These are phyloP conservation scores for Fusarium redolens DNA, from an alignment of 2,329 filamentous ascomycete species.

Conservation along the genomic window DNA sequence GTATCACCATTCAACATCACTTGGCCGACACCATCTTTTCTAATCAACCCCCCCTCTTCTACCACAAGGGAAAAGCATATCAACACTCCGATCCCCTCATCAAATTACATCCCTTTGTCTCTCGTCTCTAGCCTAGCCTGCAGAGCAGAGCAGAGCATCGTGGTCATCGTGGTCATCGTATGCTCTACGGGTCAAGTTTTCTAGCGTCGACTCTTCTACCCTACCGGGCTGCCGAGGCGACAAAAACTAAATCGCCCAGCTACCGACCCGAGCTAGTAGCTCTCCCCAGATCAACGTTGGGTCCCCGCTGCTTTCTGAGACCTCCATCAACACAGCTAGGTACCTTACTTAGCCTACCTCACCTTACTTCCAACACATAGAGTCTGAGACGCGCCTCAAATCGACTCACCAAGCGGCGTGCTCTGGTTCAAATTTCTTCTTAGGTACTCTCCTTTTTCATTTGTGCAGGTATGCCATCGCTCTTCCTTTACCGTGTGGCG, in stretches of 20 bases:
- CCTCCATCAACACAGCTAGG: slow-evolving; percentile 10
- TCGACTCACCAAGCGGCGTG: slow-evolving; percentile 9
- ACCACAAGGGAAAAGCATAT: slow-evolving; percentile 39
- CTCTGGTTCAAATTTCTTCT: slow-evolving; percentile 1
- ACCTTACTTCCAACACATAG: slow-evolving; percentile 4
- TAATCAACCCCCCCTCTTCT: slow-evolving; percentile 16
- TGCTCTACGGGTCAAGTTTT: slow-evolving; percentile 30
- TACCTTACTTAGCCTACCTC: neutral
- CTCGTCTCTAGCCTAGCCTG: slow-evolving; percentile 1
- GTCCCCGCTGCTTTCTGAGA: slow-evolving; percentile 28
- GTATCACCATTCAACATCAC: slow-evolving; percentile 24
- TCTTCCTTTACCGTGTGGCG: neutral
- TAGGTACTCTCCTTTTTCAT: neutral
- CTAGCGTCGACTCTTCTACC: slow-evolving; percentile 33
- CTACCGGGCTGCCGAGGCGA: slow-evolving; percentile 34
- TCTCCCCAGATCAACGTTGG: slow-evolving; percentile 42
- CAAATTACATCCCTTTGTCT: slow-evolving; percentile 4
- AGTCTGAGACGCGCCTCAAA: slow-evolving; percentile 12
- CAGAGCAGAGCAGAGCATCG: slow-evolving; percentile 19
- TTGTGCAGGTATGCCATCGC: slow-evolving; percentile 21
- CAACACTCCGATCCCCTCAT: slow-evolving; percentile 31
- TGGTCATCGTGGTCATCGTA: slow-evolving; percentile 15
- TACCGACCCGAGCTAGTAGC: slow-evolving; percentile 37
- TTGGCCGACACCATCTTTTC: slow-evolving; percentile 38
- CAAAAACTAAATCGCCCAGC: slow-evolving; percentile 36